Evolutionary conservation across 306 rosid genomes (phyloP).

Genomic region (Medicago truncatula): MtrunA17r5.0-ANR NC_053045.1:46260001-46260500

Average conservation of each 20-base stretch:
- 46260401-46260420: not conserved
- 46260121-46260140: conserved; percentile 96
- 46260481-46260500: not conserved
- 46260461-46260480: no score
- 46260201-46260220: conserved; percentile 94
- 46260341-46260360: not conserved
- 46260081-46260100: conserved; percentile 91
- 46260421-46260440: not conserved
- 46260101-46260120: conserved; percentile 93
- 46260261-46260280: conserved; percentile 6
- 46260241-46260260: conserved; percentile 56
- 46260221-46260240: conserved; percentile 97
- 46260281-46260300: conserved; percentile 24
- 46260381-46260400: not conserved
- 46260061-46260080: conserved; percentile 92
- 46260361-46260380: not conserved
- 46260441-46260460: no score
- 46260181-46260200: conserved; percentile 95
- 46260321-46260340: conserved; percentile 30
- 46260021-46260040: conserved; percentile 98
- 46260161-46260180: conserved; percentile 88
- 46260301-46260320: conserved; percentile 47
- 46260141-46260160: conserved; percentile 90
- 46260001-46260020: conserved; percentile 89
- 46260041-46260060: conserved; percentile 93